Base-by-base conservation (phyloP, 805 yeast species). In the Sungouiozyma ichnusensis region DNA sequence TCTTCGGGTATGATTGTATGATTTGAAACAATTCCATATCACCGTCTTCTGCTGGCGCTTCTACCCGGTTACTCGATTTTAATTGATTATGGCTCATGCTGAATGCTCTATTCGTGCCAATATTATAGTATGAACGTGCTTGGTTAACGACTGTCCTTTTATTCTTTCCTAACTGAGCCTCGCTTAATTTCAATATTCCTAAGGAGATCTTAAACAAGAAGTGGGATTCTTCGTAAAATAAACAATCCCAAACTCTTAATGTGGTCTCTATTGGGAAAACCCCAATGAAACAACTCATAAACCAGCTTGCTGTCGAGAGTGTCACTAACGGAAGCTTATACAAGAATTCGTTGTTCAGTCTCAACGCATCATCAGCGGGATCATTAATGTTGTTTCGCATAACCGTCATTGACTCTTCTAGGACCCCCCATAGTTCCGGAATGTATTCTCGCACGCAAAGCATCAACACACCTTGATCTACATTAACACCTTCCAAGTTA, bases 251-350 rank as follows among this genome's bases (percentile, higher is more conserved):
- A 0, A 92, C 80, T 43, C 97, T 67, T 36, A 92, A 66, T 7
- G 86, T 81, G 0, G 94, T 76, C 55, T 92, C 97, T 17, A 86
- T 77, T 0, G 98, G 98, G 19, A 92, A 63, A 1, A 81, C 77
- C 0, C 95, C 95, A 31, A 92, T 86, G 63, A 84, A 92, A n/a
- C 85, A 75, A 53, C 96, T 84, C 97, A 92, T 90, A 57, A 92
- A 92, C 98, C 98, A 92, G 42, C 95, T 79, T 0, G 96, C 90
- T 1, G 97, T 92, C 50, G 94, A 92, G 37, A 92, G 69, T 1
- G 96, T 84, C 3, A 92, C 74, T 2, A 97, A 95, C 1, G 98
- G 97, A 36, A 88, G 64, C 50, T 82, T 80, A 14, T 76, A 71
- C 27, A 90, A 69, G 46, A 85, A 79, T 54, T 73, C 69, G 36